Conservation (phyloP, 2,329 filamentous ascomycete genomes). For the Myriosclerotinia curreyana region DNA sequence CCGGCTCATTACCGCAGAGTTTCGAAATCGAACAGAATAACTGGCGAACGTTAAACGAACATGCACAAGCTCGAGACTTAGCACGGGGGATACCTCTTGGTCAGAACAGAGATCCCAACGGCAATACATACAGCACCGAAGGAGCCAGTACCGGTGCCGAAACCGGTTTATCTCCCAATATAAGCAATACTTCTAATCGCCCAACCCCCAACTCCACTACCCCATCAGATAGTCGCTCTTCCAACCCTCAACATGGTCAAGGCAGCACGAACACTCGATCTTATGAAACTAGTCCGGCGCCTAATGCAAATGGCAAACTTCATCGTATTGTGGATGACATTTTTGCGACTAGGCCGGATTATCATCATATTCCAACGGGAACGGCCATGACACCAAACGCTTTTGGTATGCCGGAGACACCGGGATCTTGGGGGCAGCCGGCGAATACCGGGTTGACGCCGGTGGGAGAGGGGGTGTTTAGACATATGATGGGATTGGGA, state of each 20-base stretch:
- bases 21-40: slow-evolving; percentile 23
- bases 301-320: slow-evolving; percentile 32
- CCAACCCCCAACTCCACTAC: slow-evolving; percentile 59
- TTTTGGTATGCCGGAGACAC: slow-evolving; percentile 45
- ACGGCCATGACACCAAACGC: slow-evolving; percentile 34
- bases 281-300: slow-evolving; percentile 52
- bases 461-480: slow-evolving; percentile 55
- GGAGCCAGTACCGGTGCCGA: slow-evolving; percentile 43
- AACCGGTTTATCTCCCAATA: slow-evolving; percentile 32
- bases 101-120: slow-evolving; percentile 16
- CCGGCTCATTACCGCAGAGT: slow-evolving; percentile 13
- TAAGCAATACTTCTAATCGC: slow-evolving; percentile 45
- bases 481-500: slow-evolving; percentile 56
- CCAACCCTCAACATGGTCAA: slow-evolving; percentile 29
- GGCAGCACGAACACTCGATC: slow-evolving; percentile 45
- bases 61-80: slow-evolving; percentile 4
- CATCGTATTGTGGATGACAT: slow-evolving; percentile 36
- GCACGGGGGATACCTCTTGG: not conserved
- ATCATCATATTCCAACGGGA: slow-evolving; percentile 24
- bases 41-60: slow-evolving; percentile 27
- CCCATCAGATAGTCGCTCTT: slow-evolving; percentile 43
- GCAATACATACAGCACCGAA: slow-evolving; percentile 24
- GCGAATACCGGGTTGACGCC: slow-evolving; percentile 50
- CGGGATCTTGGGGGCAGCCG: slow-evolving; percentile 45
- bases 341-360: slow-evolving; percentile 30